phyloP scores from a whole-genome alignment of 352 stramenopile species.

The Phytophthora foliorum region DNA sequence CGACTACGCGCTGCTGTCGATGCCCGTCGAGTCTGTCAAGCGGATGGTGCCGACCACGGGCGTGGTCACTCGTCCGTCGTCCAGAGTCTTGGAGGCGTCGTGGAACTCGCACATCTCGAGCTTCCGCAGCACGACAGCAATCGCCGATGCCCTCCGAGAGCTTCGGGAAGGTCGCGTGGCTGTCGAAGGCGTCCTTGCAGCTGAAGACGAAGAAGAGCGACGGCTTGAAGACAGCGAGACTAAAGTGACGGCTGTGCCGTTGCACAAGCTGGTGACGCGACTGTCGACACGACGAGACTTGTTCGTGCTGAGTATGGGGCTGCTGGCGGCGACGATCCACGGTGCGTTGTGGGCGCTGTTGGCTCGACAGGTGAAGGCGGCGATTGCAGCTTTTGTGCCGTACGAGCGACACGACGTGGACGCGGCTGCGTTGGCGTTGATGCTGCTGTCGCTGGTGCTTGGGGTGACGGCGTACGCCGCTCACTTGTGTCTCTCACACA shows the following conservation, averaged over 20 bases:
- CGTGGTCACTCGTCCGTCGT: conserved; percentile 18
- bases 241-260: neutral
- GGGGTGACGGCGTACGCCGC: conserved; percentile 31
- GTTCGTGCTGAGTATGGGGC: conserved; percentile 32
- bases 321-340: conserved; percentile 32
- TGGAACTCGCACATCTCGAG: conserved; percentile 18
- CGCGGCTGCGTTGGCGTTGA: conserved; percentile 24
- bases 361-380: conserved; percentile 2
- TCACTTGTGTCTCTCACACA: conserved; percentile 37
- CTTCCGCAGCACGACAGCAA: conserved; percentile 19
- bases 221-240: neutral
- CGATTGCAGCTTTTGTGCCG: conserved; percentile 23
- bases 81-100: conserved; percentile 5
- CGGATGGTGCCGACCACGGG: conserved; percentile 22
- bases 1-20: conserved; percentile 38
- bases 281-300: conserved; percentile 26
- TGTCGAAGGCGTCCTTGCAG: neutral
- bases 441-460: conserved; percentile 29
- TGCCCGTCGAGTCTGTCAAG: conserved; percentile 29
- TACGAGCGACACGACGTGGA: conserved; percentile 25
- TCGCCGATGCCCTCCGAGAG: conserved; percentile 32
- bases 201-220: conserved; percentile 16
- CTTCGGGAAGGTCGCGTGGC: conserved; percentile 28
- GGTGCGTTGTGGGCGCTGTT: conserved; percentile 26
- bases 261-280: conserved; percentile 21